These are phyloP conservation scores for Monascus purpureus DNA, from an alignment of 495 filamentous ascomycete species.

Conservation along the genomic window DNA sequence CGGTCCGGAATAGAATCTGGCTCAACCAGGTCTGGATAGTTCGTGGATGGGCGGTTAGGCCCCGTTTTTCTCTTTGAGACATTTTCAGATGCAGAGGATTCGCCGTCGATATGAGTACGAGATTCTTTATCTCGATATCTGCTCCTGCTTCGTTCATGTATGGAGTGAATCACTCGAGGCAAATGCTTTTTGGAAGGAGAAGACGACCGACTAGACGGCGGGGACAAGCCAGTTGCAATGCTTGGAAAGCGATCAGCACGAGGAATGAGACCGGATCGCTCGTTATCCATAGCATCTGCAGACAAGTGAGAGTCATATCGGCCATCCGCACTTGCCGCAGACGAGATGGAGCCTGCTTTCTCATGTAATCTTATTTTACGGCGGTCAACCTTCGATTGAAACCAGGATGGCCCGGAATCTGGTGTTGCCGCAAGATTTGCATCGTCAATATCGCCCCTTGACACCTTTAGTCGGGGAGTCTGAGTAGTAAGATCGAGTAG, in stretches of 20 bases:
- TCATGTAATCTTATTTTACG: conserved; percentile 1
- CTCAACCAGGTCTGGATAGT: conserved; percentile 12
- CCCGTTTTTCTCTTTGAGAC: conserved; percentile 7
- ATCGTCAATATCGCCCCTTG: no score
- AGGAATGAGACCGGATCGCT: conserved; percentile 33
- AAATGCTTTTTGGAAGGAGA: conserved; percentile 37
- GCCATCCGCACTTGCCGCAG: conserved; percentile 22
- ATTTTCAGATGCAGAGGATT: conserved; percentile 9
- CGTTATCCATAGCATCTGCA: conserved; percentile 33
- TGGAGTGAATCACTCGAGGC: conserved; percentile 27
- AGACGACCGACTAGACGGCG: conserved; percentile 35
- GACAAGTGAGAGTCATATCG: conserved; percentile 26
- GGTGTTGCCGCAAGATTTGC: not conserved
- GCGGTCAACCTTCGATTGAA: not conserved
- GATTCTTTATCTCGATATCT: conserved; percentile 17
- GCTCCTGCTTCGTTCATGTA: conserved; percentile 31
- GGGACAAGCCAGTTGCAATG: conserved; percentile 41
- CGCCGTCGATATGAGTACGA: conserved; percentile 7
- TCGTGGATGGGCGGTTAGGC: not conserved
- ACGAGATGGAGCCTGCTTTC: conserved; percentile 19
- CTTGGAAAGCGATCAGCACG: conserved; percentile 36
- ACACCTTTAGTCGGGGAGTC: no score
- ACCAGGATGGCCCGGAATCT: not conserved
- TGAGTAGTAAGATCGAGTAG: no score
- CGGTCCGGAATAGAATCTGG: conserved; percentile 20